phyloP scores from a whole-genome alignment of 2,329 filamentous ascomycete species.

The Diplodia corticola region DNA sequence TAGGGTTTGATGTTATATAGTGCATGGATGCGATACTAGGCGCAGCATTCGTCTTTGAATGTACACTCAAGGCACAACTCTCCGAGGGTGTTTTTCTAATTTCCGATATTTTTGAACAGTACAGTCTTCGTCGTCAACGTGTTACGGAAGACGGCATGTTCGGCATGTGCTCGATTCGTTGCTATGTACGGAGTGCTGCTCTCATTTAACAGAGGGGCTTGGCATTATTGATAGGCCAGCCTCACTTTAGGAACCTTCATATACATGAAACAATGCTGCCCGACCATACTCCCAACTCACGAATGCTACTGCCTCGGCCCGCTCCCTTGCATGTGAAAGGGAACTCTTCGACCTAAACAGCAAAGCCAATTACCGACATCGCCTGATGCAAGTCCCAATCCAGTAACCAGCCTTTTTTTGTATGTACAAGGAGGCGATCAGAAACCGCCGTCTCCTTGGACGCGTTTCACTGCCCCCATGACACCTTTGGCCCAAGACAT shows the following conservation, averaged over 20 bases:
- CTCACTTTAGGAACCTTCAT: not conserved
- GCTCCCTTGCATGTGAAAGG: not conserved
- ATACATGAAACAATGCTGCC: not conserved
- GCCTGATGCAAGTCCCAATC: not conserved
- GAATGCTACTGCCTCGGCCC: not conserved
- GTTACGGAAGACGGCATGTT: not conserved
- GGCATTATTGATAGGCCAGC: not conserved
- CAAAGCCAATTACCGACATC: not conserved
- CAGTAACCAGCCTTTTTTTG: not conserved
- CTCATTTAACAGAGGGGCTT: not conserved
- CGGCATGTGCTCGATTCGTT: not conserved
- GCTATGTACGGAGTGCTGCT: no score
- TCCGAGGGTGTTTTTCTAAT: not conserved
- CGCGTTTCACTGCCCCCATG: conserved; percentile 58
- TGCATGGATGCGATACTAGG: not conserved
- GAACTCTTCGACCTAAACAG: not conserved
- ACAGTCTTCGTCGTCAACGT: not conserved
- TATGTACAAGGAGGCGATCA: conserved; percentile 29
- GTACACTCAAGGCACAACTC: not conserved
- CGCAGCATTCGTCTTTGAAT: not conserved
- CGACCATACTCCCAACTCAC: not conserved
- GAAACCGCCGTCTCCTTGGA: conserved; percentile 59
- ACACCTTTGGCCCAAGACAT: conserved; percentile 62
- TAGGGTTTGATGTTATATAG: not conserved
- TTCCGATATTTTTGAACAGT: not conserved